These are phyloP conservation scores for Termitomyces sp. DNA, from an alignment of 768 basidiomycete species.

Conservation along the genomic window DNA sequence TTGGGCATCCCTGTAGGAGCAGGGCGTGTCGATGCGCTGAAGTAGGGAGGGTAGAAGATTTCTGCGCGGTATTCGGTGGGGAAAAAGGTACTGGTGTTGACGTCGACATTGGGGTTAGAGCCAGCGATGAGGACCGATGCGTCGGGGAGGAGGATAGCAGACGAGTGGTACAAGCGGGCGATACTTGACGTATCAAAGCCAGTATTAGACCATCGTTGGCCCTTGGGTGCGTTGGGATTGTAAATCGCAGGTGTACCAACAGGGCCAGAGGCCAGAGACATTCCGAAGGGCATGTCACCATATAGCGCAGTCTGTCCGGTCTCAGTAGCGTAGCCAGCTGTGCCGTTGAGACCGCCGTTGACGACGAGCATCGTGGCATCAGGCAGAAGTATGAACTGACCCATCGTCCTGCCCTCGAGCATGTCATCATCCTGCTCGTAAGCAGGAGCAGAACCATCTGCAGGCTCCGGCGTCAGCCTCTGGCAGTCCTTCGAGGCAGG, in stretches of 20 bases:
- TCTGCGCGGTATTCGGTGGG: conserved; percentile 81
- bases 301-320: conserved; percentile 38
- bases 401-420: conserved; percentile 81
- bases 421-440: conserved; percentile 76
- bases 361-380: conserved; percentile 72
- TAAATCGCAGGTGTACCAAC: conserved; percentile 66
- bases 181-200: conserved; percentile 51
- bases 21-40: conserved; percentile 63
- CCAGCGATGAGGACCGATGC: conserved; percentile 85
- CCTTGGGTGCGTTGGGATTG: conserved; percentile 56
- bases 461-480: conserved; percentile 82
- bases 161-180: conserved; percentile 79
- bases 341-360: conserved; percentile 83
- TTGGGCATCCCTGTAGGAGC: conserved; percentile 62
- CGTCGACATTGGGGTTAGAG: conserved; percentile 90
- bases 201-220: conserved; percentile 58
- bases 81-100: conserved; percentile 53
- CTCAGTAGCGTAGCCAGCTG: conserved; percentile 66
- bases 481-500: conserved; percentile 76
- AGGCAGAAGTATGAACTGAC: conserved; percentile 82
- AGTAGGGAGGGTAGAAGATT: conserved; percentile 94
- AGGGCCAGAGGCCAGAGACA: conserved; percentile 67
- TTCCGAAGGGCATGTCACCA: conserved; percentile 53
- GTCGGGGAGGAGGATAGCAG: conserved; percentile 72
- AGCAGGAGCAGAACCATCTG: conserved; percentile 51